Conservation (phyloP, 148 eudicot species). For the Euryodendron excelsum region DNA sequence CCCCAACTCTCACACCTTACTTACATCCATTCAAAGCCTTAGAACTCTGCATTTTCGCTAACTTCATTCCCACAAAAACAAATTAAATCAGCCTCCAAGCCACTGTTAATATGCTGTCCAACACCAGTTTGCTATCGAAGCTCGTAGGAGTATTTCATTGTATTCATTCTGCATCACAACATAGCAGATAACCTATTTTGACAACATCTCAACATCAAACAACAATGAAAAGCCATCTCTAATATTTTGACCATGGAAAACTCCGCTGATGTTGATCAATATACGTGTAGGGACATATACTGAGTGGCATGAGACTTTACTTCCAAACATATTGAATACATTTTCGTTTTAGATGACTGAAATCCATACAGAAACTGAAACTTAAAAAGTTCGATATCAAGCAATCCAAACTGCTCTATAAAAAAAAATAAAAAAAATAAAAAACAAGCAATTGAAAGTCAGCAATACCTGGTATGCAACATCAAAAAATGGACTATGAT, state of each 20-base stretch:
- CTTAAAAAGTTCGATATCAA: background rate
- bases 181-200: background rate
- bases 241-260: background rate
- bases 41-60: too few species aligned
- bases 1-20: too few species aligned
- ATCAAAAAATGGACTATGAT: constrained; percentile 92
- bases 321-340: background rate
- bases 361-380: background rate
- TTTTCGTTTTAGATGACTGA: background rate
- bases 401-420: background rate
- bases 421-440: too few species aligned
- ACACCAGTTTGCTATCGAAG: too few species aligned
- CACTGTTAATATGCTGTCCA: too few species aligned
- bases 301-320: background rate
- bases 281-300: background rate
- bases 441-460: background rate
- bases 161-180: too few species aligned
- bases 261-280: background rate
- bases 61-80: too few species aligned
- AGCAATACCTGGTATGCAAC: constrained; percentile 90
- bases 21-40: too few species aligned
- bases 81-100: too few species aligned
- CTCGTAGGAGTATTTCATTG: too few species aligned
- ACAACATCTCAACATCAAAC: background rate
- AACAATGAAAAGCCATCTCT: background rate